phyloP scores from a whole-genome alignment of 2,329 filamentous ascomycete genomes.

The Xylaria sp. region DNA sequence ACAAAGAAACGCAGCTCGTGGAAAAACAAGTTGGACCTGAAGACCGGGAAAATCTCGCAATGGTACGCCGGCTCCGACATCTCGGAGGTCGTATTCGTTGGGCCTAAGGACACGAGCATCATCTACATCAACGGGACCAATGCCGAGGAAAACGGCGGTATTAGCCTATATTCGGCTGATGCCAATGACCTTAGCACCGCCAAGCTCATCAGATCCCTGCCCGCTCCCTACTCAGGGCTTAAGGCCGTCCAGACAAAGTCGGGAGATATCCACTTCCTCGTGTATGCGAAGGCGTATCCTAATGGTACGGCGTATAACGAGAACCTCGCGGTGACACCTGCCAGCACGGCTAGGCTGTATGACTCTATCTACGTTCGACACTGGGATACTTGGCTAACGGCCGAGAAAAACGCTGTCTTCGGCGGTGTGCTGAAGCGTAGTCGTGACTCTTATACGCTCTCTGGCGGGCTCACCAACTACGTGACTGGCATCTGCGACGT shows the following conservation, averaged over 20 bases:
- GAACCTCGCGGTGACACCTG: slow-evolving; percentile 50
- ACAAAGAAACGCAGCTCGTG: slow-evolving; percentile 52
- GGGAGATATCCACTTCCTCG: slow-evolving; percentile 46
- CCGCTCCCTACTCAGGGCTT: slow-evolving; percentile 47
- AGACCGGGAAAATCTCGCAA: slow-evolving; percentile 56
- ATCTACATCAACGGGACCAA: slow-evolving; percentile 57
- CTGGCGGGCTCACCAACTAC: slow-evolving; percentile 43
- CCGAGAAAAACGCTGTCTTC: slow-evolving; percentile 64
- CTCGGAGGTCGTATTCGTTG: slow-evolving; percentile 62
- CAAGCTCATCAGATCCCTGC: slow-evolving; percentile 44
- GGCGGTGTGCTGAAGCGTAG: slow-evolving; percentile 55
- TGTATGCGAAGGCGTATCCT: slow-evolving; percentile 58
- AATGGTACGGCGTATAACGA: slow-evolving; percentile 65
- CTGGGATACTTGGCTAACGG: slow-evolving; percentile 63
- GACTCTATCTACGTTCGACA: slow-evolving; percentile 63
- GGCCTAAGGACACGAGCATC: slow-evolving; percentile 55
- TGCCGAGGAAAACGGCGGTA: slow-evolving; percentile 49
- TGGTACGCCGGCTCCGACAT: slow-evolving; percentile 59
- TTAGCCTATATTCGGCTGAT: slow-evolving; percentile 48
- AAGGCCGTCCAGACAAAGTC: slow-evolving; percentile 42
- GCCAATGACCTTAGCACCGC: slow-evolving; percentile 36
- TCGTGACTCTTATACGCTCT: slow-evolving; percentile 38
- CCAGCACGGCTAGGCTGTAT: slow-evolving; percentile 60
- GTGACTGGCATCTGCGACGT: slow-evolving; percentile 44
- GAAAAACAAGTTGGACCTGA: slow-evolving; percentile 62